phyloP scores from a whole-genome alignment of 2,329 filamentous ascomycete species.

The Atkinsonella hypoxylon region DNA sequence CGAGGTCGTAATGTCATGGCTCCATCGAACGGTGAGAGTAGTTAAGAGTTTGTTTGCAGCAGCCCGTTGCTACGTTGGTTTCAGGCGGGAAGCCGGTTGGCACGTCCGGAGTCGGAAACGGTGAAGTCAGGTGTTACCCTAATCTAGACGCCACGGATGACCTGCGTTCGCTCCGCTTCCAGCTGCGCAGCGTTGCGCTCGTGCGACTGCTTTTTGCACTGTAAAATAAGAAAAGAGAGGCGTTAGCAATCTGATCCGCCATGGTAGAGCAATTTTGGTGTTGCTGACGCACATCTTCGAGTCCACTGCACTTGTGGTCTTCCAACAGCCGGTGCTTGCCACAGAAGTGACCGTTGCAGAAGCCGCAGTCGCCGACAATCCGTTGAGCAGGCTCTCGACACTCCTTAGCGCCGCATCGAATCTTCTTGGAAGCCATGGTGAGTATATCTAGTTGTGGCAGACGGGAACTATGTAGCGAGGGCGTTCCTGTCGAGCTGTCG shows the following conservation, averaged over 20 bases:
- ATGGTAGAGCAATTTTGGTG: background rate
- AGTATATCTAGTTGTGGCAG: conserved; percentile 4
- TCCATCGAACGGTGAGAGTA: conserved; percentile 1
- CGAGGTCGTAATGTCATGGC: conserved; percentile 10
- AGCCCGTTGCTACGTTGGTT: background rate
- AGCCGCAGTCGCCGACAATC: conserved; percentile 92
- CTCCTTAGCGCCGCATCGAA: conserved; percentile 77
- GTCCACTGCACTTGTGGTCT: conserved; percentile 81
- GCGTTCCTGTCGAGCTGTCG: background rate
- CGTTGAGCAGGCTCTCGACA: conserved; percentile 81
- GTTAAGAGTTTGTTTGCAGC: background rate
- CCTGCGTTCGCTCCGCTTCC: conserved; percentile 83
- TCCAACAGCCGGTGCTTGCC: conserved; percentile 89
- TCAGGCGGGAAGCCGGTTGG: background rate
- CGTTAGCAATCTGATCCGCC: conserved; percentile 4
- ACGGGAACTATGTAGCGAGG: background rate
- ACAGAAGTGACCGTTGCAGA: conserved; percentile 90
- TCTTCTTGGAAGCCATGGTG: conserved; percentile 60
- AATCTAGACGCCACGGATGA: conserved; percentile 75
- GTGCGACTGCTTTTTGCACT: conserved; percentile 95
- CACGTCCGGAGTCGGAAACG: conserved; percentile 1
- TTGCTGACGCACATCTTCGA: conserved; percentile 64
- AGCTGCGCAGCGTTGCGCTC: conserved; percentile 88
- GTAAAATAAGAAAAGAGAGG: conserved; percentile 6
- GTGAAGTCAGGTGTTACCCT: background rate